These are phyloP conservation scores for Myxozyma neotropica DNA, from an alignment of 805 yeast genomes.

Conservation along the genomic window DNA sequence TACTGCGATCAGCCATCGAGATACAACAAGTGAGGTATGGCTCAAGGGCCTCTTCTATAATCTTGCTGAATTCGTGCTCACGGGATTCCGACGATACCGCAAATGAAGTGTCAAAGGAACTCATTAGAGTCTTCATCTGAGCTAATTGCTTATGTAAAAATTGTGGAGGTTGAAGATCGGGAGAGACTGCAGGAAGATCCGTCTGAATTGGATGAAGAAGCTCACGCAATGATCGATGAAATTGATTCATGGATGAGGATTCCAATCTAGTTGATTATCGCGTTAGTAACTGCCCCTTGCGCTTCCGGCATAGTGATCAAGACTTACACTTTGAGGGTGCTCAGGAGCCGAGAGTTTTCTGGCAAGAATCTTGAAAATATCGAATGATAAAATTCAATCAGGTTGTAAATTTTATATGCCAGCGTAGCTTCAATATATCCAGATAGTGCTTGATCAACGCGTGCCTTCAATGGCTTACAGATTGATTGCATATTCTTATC, in stretches of 20 bases:
- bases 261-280: conserved; percentile 34
- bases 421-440: conserved; percentile 61
- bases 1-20: conserved; percentile 34
- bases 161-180: conserved; percentile 77
- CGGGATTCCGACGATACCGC: conserved; percentile 25
- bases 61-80: conserved; percentile 33
- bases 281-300: background rate
- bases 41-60: conserved; percentile 42
- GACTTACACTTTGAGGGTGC: conserved; percentile 34
- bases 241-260: conserved; percentile 46
- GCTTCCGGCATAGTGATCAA: background rate
- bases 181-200: conserved; percentile 45
- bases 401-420: conserved; percentile 60
- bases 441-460: conserved; percentile 41
- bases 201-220: conserved; percentile 43
- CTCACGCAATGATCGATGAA: conserved; percentile 46
- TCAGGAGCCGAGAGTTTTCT: conserved; percentile 37
- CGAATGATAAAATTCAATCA: conserved; percentile 64
- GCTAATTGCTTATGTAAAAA: conserved; percentile 72
- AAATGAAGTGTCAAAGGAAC: conserved; percentile 45
- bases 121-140: conserved; percentile 61
- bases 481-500: conserved; percentile 57
- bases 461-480: conserved; percentile 57
- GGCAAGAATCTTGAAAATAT: conserved; percentile 59
- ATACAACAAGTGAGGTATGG: conserved; percentile 41